Base-by-base conservation (phyloP, 139 green algal species). In the Chlorella sp. region DNA sequence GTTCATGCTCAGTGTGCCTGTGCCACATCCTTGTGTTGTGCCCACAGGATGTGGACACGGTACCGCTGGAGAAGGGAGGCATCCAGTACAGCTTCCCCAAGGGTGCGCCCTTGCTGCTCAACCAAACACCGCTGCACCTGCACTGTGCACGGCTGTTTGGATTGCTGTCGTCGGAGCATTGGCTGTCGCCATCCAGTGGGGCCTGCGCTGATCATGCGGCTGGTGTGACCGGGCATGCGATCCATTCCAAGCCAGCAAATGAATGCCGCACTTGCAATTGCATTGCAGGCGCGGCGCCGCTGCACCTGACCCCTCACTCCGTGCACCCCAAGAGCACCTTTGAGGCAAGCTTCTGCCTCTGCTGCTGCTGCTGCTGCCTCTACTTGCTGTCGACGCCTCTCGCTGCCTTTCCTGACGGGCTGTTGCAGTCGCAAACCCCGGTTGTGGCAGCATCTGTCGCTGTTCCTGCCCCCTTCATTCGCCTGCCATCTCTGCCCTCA, bases 11-110 rank as follows among this genome's bases (percentile, higher is more conserved):
- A n/a, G n/a, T n/a, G n/a, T n/a, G n/a, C n/a, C n/a, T n/a, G n/a
- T n/a, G n/a, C 11, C 46, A 54, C 8, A 7, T 17, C 11, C 46
- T 7, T 54, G 46, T 11, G 8, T 54, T 7, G 11, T 11, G 51
- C 51, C 17, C 26, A 36, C 77, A 91, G 46, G 88, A 91, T 75
- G 88, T 88, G 28, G 88, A 91, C 75, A 91, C 88, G 2, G 54
- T 89, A 13, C 88, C 88, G 16, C 78, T 82, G 62, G 70, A 80
- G 62, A 60, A 40, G 24, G 81, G 85, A 17, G 56, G 60, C 24
- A 84, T 91, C 11, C 81, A 68, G 51, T 91, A 91, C 68, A 76
- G 40, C 26, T 90, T 76, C 56, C 88, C 88, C 2, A 14, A 38
- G 22, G 85, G 85, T 17, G 20, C 46, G n/a, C 41, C 28, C 1